A percentile compares a stretch with the other conserved stretches of the same genome.
These are phyloP conservation scores for Fraxinus anomala DNA, from an alignment of 257 asterid genomes.

Conservation along the genomic window DNA sequence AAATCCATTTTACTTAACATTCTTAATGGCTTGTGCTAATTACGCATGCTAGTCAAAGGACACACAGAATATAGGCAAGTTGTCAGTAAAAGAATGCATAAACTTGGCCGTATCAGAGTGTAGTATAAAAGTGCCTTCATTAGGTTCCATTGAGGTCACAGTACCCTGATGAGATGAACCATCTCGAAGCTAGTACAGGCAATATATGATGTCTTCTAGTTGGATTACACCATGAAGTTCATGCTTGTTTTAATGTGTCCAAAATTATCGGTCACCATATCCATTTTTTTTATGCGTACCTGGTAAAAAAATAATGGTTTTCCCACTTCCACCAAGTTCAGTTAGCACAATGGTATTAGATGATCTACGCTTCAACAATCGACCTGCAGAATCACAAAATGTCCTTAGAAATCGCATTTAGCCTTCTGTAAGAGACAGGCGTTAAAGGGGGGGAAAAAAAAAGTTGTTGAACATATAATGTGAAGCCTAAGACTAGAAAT, in stretches of 20 bases:
- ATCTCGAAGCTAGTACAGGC: slow-evolving; percentile 62
- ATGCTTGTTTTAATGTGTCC: background rate
- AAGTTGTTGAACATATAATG: no score
- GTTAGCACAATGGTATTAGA: slow-evolving; percentile 61
- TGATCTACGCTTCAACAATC: slow-evolving; percentile 48
- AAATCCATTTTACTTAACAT: no score
- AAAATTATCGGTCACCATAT: background rate
- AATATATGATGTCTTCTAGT: slow-evolving; percentile 19
- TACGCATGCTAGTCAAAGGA: background rate
- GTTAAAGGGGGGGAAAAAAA: no score
- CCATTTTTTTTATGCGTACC: slow-evolving; percentile 33
- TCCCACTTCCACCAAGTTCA: slow-evolving; percentile 81
- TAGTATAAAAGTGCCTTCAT: slow-evolving; percentile 45
- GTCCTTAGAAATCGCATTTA: background rate
- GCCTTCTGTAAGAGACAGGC: background rate
- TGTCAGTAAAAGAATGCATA: background rate
- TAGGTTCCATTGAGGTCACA: slow-evolving; percentile 92
- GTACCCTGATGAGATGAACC: slow-evolving; percentile 86
- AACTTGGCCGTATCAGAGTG: slow-evolving; percentile 56
- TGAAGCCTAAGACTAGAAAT: no score
- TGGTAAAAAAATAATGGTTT: slow-evolving; percentile 69
- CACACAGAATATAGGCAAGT: background rate
- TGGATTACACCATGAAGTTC: background rate
- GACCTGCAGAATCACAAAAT: slow-evolving; percentile 39
- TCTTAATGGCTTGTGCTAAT: background rate